Conservation (phyloP, 129 eudicot genomes). For the Lactuca saligna region DNA sequence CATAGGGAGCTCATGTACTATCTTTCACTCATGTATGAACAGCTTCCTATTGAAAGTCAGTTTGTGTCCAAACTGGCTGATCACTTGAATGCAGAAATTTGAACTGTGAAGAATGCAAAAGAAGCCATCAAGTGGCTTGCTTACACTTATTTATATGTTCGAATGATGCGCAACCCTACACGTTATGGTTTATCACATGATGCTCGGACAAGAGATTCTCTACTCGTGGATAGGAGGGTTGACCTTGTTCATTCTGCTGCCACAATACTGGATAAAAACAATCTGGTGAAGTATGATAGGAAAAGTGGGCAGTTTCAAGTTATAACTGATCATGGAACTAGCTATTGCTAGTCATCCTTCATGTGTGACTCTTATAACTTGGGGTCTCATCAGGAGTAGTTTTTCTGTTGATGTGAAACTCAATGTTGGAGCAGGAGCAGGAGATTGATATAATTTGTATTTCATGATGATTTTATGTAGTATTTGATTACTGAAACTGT, state of each 20-base stretch:
- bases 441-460: slow-evolving; percentile 1
- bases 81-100: slow-evolving; percentile 94
- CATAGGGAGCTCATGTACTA: slow-evolving; percentile 79
- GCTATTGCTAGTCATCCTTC: slow-evolving; percentile 71
- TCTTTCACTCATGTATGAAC: slow-evolving; percentile 89
- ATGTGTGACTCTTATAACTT: slow-evolving; percentile 81
- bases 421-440: slow-evolving; percentile 7
- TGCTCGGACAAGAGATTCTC: slow-evolving; percentile 43
- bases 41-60: slow-evolving; percentile 96
- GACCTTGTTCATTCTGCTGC: slow-evolving; percentile 98
- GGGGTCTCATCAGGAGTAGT: slow-evolving; percentile 91
- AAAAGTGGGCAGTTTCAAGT: slow-evolving; percentile 97
- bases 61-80: slow-evolving; percentile 90
- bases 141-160: slow-evolving; percentile 79
- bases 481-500: background rate
- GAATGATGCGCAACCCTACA: slow-evolving; percentile 85
- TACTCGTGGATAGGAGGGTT: slow-evolving; percentile 76
- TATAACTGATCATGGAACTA: slow-evolving; percentile 86
- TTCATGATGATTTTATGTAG: background rate
- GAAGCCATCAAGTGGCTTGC: slow-evolving; percentile 92
- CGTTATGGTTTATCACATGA: slow-evolving; percentile 80
- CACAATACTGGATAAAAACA: slow-evolving; percentile 73
- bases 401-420: slow-evolving; percentile 64
- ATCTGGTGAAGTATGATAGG: slow-evolving; percentile 82
- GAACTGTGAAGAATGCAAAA: slow-evolving; percentile 86